Evolutionary conservation across 2,329 filamentous ascomycete genomes (phyloP), one percentile per base, ranked within the genome.

Genomic region (Helotiales sp.): DNA sequence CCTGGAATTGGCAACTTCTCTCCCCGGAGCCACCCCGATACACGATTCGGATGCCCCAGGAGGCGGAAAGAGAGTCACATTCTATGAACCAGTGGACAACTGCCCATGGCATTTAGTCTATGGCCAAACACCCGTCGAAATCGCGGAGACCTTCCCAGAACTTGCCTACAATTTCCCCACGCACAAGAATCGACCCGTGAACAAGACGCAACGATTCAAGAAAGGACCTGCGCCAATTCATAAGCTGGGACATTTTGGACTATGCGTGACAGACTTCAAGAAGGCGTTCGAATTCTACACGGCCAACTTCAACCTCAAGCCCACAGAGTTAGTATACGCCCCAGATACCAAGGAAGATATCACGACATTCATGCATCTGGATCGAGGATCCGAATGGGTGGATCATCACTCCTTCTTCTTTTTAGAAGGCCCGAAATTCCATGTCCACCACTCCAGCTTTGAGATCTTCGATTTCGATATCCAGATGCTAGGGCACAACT

Each of bases 391-490:
- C 0, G 77, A 78, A 0, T 82, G 80, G 66, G 80, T 81, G 0
- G 86, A 89, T 72, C 86, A 89, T 71, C 86, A 89, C 72, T 79
- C 78, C 1, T 82, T 88, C 65, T 87, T 87, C 78, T 79, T 87
- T 68, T 77, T 68, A 70, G 73, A 63, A 79, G 74, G 73, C 1
- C 70, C 70, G 2, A 71, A 71, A 34, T 73, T 69, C 54, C 74
- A 75, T 52, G 73, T 75, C 5, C 89, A 92, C 75, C 90, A 92
- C 78, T 86, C 85, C 20, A 87, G 84, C 2, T 92, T 89, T 71
- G 90, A 92, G 78, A 89, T 90, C 4, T 86, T 90, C 72, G 89
- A 92, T 76, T 91, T 90, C 72, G 90, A 93, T 75, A 86, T 87
- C 4, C 90, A 92, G 80, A 82, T 87, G 34, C 80, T 92, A 2